Evolutionary conservation across 805 yeast species (phyloP), one percentile per base, ranked within the genome.

Genomic region (Teunomyces panamensis): DNA sequence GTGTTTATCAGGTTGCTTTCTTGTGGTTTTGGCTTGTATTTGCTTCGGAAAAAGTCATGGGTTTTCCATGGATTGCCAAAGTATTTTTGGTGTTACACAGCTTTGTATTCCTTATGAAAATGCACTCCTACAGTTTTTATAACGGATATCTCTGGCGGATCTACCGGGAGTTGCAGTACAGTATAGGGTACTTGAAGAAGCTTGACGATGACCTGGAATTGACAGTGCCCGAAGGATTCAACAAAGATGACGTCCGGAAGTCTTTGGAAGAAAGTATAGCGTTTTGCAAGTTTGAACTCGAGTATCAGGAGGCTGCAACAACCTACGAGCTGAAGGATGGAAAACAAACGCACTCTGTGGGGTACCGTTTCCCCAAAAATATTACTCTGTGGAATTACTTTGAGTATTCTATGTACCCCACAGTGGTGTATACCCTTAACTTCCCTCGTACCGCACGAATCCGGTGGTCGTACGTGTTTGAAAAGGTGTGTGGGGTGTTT

Each of bases 91-190:
- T 89, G 50, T 71, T 94, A 44, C 99, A 94, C 62, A 81, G 90
- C 9, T 72, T 89, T 43, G 98, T 94, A 1, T 72, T 90, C 54
- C 63, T 95, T 56, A 94, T 94, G 99, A 94, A 94, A 63, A 85
- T 86, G 82, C 98, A 94, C 64, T 90, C 98, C 1, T 94, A 84
- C 63, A 89, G 89, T 1, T 90, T 87, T 59, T 94, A 84, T 69
- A 91, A 91, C 60, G 99, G 98, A 0, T 89, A 92, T 62, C 69
- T 94, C 49, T 88, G 95, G 90, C 68, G 64, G 30, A 79, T 85
- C 39, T 57, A 63, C 17, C 65, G 70, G 11, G 92, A 87, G 58
- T 67, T 85, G 39, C 56, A 71, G 2, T 77, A 72, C 49, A 79
- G 88, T 0, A 68, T 68, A 47, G 57, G 50, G 2, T 74, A 75